phyloP scores from a whole-genome alignment of 2,329 filamentous ascomycete species.

The Pyricularia sp. region DNA sequence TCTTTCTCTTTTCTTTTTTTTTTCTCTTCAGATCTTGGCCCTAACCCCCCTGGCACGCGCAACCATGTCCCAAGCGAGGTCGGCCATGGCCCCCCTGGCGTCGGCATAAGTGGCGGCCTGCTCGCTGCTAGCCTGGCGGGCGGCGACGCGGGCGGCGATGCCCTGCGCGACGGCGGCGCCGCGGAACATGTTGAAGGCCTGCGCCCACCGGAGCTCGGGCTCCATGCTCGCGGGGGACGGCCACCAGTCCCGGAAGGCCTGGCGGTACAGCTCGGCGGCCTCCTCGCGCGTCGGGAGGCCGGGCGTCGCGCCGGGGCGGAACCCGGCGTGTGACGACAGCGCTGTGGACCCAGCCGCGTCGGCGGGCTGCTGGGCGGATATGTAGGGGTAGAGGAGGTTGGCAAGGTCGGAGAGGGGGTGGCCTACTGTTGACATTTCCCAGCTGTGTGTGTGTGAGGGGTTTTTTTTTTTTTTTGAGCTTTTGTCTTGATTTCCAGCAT shows the following conservation, averaged over 20 bases:
- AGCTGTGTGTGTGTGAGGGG: conserved; percentile 34
- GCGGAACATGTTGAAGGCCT: conserved; percentile 54
- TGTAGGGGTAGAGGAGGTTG: conserved; percentile 57
- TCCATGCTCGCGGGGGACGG: conserved; percentile 9
- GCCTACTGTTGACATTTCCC: conserved; percentile 98
- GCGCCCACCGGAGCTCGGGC: conserved; percentile 50
- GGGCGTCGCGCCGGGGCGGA: conserved; percentile 52
- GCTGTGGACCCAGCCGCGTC: conserved; percentile 9
- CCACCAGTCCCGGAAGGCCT: conserved; percentile 46
- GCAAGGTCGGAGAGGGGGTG: conserved; percentile 86
- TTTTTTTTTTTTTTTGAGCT: neutral
- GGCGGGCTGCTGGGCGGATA: conserved; percentile 23
- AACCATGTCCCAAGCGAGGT: conserved; percentile 70
- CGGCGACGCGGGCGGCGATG: conserved; percentile 80
- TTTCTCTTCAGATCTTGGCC: neutral
- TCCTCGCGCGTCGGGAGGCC: conserved; percentile 36
- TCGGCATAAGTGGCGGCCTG: conserved; percentile 65
- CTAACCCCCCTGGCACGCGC: conserved; percentile 23
- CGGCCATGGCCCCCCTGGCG: conserved; percentile 62
- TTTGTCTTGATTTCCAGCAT: neutral
- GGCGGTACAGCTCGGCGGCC: conserved; percentile 25
- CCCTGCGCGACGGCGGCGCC: conserved; percentile 65
- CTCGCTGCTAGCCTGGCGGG: conserved; percentile 80
- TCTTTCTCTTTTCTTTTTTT: too few species aligned
- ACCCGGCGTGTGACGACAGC: conserved; percentile 32